Conservation (phyloP, 2,329 filamentous ascomycete species). For the Exophiala sideris region DNA sequence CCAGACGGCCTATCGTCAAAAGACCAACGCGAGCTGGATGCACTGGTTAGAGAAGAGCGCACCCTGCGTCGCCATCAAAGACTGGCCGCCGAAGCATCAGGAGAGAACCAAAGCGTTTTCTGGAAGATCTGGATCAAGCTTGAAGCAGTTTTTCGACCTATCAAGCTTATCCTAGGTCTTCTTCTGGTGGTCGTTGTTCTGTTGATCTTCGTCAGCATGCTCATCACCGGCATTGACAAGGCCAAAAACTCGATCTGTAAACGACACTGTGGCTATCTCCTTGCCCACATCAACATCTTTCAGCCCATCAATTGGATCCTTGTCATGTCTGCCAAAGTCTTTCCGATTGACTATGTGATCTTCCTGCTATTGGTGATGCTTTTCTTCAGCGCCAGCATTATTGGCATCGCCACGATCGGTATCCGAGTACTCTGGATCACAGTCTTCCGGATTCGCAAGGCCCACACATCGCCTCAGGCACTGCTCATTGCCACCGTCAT, state of each 20-base stretch:
- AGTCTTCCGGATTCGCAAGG: constrained; percentile 86
- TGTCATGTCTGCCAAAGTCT: constrained; percentile 73
- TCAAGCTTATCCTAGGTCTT: constrained; percentile 84
- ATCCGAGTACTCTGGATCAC: constrained; percentile 96
- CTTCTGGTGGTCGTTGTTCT: constrained; percentile 71
- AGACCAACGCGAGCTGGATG: constrained; percentile 83
- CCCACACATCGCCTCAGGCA: constrained; percentile 86
- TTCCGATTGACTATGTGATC: constrained; percentile 88
- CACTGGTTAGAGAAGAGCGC: constrained; percentile 82
- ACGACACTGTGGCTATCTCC: constrained; percentile 82
- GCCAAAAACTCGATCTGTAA: constrained; percentile 93
- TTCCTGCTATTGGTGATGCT: constrained; percentile 81
- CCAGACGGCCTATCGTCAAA: constrained; percentile 73
- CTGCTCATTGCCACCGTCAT: constrained; percentile 87
- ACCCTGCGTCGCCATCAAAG: constrained; percentile 86
- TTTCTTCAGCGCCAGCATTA: constrained; percentile 83
- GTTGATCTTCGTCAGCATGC: constrained; percentile 83
- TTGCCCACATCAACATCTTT: constrained; percentile 84
- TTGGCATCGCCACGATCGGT: constrained; percentile 79
- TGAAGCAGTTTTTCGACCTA: constrained; percentile 76
- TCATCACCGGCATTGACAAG: constrained; percentile 94
- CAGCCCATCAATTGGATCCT: constrained; percentile 92
- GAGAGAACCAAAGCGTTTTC: constrained; percentile 51
- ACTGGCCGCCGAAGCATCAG: constrained; percentile 75
- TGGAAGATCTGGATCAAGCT: constrained; percentile 79